These are phyloP conservation scores for Mycena vitilis DNA, from an alignment of 768 basidiomycete genomes.

Conservation along the genomic window DNA sequence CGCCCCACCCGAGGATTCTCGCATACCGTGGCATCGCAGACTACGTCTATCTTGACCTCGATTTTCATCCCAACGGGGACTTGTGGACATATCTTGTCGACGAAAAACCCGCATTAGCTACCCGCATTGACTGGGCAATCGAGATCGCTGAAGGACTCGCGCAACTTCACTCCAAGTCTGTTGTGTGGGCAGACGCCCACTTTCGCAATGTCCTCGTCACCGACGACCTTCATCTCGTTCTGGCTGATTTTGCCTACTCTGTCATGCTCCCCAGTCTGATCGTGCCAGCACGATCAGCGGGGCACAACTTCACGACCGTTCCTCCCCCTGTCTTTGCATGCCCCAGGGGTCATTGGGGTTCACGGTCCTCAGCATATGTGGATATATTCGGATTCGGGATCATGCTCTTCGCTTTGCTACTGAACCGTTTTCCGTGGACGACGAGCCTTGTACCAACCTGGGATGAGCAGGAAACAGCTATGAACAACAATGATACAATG, in stretches of 20 bases:
- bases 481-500: background rate
- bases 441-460: background rate
- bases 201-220: constrained; percentile 36
- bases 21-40: no score
- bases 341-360: constrained; percentile 11
- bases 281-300: no score
- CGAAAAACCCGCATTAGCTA: no score
- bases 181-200: constrained; percentile 31
- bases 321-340: constrained; percentile 16
- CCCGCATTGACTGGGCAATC: constrained; percentile 24
- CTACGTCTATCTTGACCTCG: no score
- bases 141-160: constrained; percentile 33
- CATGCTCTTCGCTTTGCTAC: constrained; percentile 31
- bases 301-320: constrained; percentile 28
- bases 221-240: constrained; percentile 31
- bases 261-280: background rate
- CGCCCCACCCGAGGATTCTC: no score
- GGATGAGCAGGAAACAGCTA: background rate
- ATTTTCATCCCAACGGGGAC: no score
- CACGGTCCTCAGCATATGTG: constrained; percentile 7
- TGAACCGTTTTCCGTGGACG: constrained; percentile 26
- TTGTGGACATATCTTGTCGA: no score
- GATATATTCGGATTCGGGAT: constrained; percentile 35
- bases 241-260: constrained; percentile 26
- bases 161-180: constrained; percentile 26